Evolutionary conservation across 306 rosid genomes (phyloP).

Genomic region (Phaseolus lunatus): DNA sequence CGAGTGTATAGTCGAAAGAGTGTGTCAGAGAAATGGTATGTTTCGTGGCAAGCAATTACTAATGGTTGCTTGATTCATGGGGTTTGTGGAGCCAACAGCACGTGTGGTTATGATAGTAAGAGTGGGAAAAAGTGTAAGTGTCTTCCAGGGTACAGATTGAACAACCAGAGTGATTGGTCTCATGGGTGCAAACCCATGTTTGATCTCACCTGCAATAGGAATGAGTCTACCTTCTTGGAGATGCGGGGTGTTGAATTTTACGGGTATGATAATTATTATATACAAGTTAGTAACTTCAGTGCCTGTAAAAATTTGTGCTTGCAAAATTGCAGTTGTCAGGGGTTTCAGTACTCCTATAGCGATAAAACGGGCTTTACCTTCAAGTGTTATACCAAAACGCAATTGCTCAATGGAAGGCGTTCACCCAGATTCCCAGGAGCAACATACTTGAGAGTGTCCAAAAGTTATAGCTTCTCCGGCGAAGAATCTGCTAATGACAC

Average conservation of each 20-base stretch:
- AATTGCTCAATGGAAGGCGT: conserved; percentile 43
- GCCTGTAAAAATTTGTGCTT: conserved; percentile 47
- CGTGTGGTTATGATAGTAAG: conserved; percentile 13
- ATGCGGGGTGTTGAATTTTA: conserved; percentile 34
- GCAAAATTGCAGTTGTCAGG: conserved; percentile 39
- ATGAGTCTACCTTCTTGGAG: conserved; percentile 32
- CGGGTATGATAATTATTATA: conserved; percentile 44
- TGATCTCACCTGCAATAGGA: conserved; percentile 17
- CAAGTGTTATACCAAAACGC: conserved; percentile 41
- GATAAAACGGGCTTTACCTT: background rate
- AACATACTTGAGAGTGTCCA: conserved; percentile 47
- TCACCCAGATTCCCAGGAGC: background rate
- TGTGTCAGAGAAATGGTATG: conserved; percentile 28
- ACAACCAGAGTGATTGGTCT: conserved; percentile 45
- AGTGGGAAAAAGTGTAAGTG: conserved; percentile 31
- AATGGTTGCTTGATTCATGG: conserved; percentile 42
- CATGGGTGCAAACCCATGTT: conserved; percentile 58
- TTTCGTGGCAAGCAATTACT: conserved; percentile 44
- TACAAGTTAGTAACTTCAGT: background rate
- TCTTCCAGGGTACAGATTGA: conserved; percentile 40
- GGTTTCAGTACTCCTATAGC: conserved; percentile 26
- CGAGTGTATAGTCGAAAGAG: conserved; percentile 44
- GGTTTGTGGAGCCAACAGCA: conserved; percentile 51
- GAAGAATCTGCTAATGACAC: background rate
- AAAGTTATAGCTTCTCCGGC: background rate